Conservation (phyloP, 1,284 basidiomycete species). For the Trichosporon sp. region DNA sequence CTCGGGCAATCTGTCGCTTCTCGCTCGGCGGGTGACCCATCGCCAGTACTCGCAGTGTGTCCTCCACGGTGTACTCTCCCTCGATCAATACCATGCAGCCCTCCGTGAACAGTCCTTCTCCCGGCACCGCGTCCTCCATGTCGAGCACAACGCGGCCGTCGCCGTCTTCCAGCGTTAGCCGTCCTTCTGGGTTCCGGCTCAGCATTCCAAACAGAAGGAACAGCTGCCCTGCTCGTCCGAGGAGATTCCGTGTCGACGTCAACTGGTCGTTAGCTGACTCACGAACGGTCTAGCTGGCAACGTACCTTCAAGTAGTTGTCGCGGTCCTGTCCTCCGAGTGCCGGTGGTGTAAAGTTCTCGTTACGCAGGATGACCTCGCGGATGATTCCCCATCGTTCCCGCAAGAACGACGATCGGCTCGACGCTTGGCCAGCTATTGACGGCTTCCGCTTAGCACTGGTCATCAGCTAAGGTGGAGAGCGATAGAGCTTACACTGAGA, state of each 20-base stretch:
- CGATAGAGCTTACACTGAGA: constrained; percentile 20
- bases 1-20: constrained; percentile 69
- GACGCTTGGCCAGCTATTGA: constrained; percentile 72
- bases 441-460: constrained; percentile 52
- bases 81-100: constrained; percentile 92
- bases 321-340: constrained; percentile 75
- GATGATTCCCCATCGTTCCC: constrained; percentile 79
- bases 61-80: constrained; percentile 92
- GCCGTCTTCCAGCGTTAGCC: constrained; percentile 83
- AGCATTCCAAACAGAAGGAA: constrained; percentile 95
- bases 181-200: constrained; percentile 79
- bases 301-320: constrained; percentile 76
- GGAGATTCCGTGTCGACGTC: constrained; percentile 90
- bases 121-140: constrained; percentile 82
- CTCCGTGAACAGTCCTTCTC: constrained; percentile 94
- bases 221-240: constrained; percentile 81
- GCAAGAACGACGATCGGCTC: constrained; percentile 65
- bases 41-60: constrained; percentile 79
- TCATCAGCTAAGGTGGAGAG: not conserved
- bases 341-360: constrained; percentile 93
- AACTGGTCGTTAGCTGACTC: constrained; percentile 55
- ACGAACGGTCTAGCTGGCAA: not conserved
- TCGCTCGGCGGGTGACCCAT: constrained; percentile 97
- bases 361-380: constrained; percentile 67
- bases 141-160: constrained; percentile 88